Evolutionary conservation across 139 green algal species (phyloP).

Genomic region (Chlamydomonas urium): DNA sequence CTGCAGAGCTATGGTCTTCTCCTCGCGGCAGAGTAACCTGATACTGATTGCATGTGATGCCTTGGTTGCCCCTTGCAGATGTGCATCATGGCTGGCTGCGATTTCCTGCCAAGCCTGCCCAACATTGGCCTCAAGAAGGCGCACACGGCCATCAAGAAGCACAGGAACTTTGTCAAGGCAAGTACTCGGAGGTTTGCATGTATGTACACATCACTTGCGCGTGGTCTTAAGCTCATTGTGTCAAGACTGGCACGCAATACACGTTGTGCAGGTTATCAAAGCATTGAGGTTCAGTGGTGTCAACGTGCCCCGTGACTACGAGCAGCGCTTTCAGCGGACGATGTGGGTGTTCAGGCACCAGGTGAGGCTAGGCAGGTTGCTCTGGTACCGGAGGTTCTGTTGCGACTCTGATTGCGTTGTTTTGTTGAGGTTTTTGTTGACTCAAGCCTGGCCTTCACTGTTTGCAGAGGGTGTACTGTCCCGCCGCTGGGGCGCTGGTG

Average conservation of each 20-base stretch:
- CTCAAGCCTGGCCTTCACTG: no score
- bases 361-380: no score
- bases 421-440: no score
- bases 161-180: constrained; percentile 67
- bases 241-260: no score
- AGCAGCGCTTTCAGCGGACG: constrained; percentile 76
- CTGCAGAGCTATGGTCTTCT: no score
- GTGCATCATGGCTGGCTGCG: constrained; percentile 94
- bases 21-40: no score
- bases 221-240: no score
- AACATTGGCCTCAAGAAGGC: constrained; percentile 91
- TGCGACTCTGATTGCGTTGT: no score
- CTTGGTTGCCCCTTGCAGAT: constrained; percentile 65
- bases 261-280: constrained; percentile 49
- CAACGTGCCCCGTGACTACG: constrained; percentile 74
- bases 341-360: constrained; percentile 90
- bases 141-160: constrained; percentile 67
- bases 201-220: not conserved
- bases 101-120: constrained; percentile 82
- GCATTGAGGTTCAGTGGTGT: constrained; percentile 66
- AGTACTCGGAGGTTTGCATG: no score
- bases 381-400: not conserved
- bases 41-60: no score
- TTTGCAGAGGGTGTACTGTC: constrained; percentile 85
- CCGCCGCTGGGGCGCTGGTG: constrained; percentile 27